These are phyloP conservation scores for Trypanosoma grayi DNA, from an alignment of 208 protist genomes.

Conservation along the genomic window DNA sequence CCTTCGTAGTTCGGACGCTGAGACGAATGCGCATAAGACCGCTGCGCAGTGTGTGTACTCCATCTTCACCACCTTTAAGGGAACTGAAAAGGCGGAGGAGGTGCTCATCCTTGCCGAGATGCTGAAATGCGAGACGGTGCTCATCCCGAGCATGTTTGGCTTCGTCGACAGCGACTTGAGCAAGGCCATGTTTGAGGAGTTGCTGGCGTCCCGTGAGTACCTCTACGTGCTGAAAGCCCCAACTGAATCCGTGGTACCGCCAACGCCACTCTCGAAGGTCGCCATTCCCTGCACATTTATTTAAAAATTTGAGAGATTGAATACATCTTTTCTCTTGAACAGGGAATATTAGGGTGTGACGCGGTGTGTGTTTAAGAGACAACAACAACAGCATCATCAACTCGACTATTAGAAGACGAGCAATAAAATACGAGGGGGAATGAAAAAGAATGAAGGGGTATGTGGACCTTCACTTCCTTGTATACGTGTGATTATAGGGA, in stretches of 20 bases:
- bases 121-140: constrained; percentile 49
- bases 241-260: constrained; percentile 25
- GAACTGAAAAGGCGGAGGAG: constrained; percentile 60
- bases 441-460: neutral
- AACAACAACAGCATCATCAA: neutral
- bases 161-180: constrained; percentile 79
- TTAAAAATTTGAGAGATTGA: constrained; percentile 12
- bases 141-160: constrained; percentile 73
- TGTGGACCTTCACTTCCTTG: neutral
- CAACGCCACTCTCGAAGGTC: constrained; percentile 54
- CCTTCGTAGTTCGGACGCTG: constrained; percentile 14
- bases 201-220: constrained; percentile 46
- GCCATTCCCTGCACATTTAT: constrained; percentile 51
- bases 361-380: neutral
- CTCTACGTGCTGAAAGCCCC: constrained; percentile 48
- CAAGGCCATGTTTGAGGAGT: constrained; percentile 77
- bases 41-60: constrained; percentile 47
- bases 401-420: too few species aligned
- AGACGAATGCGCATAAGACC: constrained; percentile 3
- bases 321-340: neutral
- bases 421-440: too few species aligned
- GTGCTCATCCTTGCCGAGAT: constrained; percentile 51
- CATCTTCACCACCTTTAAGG: constrained; percentile 55
- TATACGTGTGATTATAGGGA: neutral
- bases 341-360: neutral